Base-by-base conservation (phyloP, 371 early-diverging fungal species). In the Circinella minor region DNA sequence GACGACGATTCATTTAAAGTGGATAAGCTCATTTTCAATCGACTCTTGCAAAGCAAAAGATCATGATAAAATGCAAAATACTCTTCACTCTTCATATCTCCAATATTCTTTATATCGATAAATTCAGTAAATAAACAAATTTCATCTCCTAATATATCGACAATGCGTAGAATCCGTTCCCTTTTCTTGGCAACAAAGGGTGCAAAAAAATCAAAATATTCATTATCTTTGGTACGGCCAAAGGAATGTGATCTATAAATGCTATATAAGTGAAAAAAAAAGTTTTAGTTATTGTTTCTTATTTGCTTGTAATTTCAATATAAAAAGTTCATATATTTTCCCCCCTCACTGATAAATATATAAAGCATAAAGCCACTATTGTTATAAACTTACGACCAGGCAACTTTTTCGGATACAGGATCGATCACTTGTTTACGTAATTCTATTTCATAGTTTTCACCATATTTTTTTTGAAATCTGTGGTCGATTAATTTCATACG, bases 91-190 rank as follows among this genome's bases (percentile, higher is more conserved):
- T 43, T 63, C 63, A 63, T 47, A 48, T 63, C 63, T 7, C 46
- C 54, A 38, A 65, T 65, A 2, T 49, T 51, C 8, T 65, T 65
- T 11, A 54, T 20, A n/a, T 65, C 65, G 18, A 65, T 65, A 17
- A 54, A 65, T 65, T 65, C 65, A 0, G 54, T 65, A 34, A 65
- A 65, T 6, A 36, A 36, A 10, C 36, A 51, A 49, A 65, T 36
- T 17, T 65, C 55, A 18, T 65, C 65, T 0, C 65, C 65, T 27
- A 65, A 54, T 1, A 49, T 36, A 4, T 17, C 1, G 1, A 34
- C 51, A 9, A 38, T 27, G 3, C 18, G n/a, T 3, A 65, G 20
- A 4, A 65, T 8, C 9, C 39, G 49, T 14, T 36, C 4, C 15
- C 55, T 36, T 36, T 65, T 65, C 17, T 17, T 49, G 20, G 34